Evolutionary conservation across 495 filamentous ascomycete species (phyloP), one percentile per base, ranked within the genome.

Genomic region (Lineolata rhizophorae): DNA sequence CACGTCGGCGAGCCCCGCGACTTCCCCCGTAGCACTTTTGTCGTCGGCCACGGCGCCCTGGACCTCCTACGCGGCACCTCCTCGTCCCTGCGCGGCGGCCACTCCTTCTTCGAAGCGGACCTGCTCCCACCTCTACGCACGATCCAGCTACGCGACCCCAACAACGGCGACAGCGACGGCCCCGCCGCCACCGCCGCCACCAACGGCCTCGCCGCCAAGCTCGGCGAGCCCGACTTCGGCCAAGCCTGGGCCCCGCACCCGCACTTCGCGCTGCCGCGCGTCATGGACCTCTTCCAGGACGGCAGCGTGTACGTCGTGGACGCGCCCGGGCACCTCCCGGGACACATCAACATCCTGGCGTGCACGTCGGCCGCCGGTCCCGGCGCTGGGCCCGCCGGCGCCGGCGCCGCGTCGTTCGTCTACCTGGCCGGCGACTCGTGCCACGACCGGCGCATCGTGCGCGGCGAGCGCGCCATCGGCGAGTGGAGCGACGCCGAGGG

Each of bases 1-100:
- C 63, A 67, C 34, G 41, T 57, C 16, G 63, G 63, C 24, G 56
- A 53, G 11, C 55, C 56, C 0, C 42, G 43, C 1, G 58, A 62
- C 36, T 67, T 64, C 32, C 36, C 43, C 12, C n/a, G n/a, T n/a
- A 42, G 57, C 0, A 51, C 46, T 6, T 64, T 65, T 40, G 28
- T 57, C 4, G 59, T 65, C 20, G 60, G 60, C 1, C 44, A 50
- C 11, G 60, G 62, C 5, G 53, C 58, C 1, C 35, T 58, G 35
- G 27, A 57, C 27, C 34, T 64, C 2, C 38, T 63, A 0, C 29
- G 39, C 12, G 31, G 46, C 8, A 38, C 43, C 1, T 32, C 31
- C 3, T 36, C 38, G 4, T 48, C 41, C 21, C 43, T 46, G 1
- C 45, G 45, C 21, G 43, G 51, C 24, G n/a, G n/a, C n/a, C n/a